A percentile compares a stretch with the other conserved stretches of the same genome.
These are phyloP conservation scores for Onygena corvina DNA, from an alignment of 2,329 filamentous ascomycete species.

Conservation along the genomic window DNA sequence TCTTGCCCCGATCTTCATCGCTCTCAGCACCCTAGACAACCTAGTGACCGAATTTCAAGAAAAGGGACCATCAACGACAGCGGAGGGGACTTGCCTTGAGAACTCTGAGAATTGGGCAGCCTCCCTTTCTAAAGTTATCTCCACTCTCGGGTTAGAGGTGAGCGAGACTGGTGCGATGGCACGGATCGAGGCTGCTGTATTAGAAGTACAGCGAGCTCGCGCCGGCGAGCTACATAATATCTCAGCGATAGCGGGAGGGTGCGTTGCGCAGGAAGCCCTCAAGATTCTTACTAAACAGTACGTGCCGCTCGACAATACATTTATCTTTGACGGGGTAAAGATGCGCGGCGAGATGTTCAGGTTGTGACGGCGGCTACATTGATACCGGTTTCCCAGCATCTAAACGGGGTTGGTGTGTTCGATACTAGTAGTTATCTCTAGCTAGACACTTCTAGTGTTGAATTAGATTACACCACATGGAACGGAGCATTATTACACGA, in stretches of 20 bases:
- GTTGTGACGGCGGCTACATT: slow-evolving; percentile 31
- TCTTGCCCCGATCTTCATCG: slow-evolving; percentile 57
- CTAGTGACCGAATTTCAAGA: slow-evolving; percentile 45
- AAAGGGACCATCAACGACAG: slow-evolving; percentile 9
- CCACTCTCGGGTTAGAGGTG: slow-evolving; percentile 29
- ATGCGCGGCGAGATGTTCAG: slow-evolving; percentile 45
- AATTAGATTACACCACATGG: background rate
- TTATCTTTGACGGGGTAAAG: slow-evolving; percentile 49
- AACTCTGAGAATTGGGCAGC: slow-evolving; percentile 24
- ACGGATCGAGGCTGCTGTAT: slow-evolving; percentile 43
- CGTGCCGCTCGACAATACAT: slow-evolving; percentile 51
- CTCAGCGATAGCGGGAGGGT: slow-evolving; percentile 72
- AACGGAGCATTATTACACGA: too few species aligned
- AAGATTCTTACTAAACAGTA: slow-evolving; percentile 62
- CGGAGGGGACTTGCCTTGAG: slow-evolving; percentile 22
- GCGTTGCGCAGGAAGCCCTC: slow-evolving; percentile 94
- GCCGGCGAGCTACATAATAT: slow-evolving; percentile 89
- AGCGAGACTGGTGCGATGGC: slow-evolving; percentile 34
- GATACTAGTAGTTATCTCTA: background rate
- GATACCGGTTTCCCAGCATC: too few species aligned
- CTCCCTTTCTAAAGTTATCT: slow-evolving; percentile 9
- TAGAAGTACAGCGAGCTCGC: slow-evolving; percentile 62
- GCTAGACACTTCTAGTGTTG: background rate
- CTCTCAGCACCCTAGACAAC: slow-evolving; percentile 39
- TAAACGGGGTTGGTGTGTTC: background rate